Percentiles rank a stretch among this genome's conserved stretches.
These are phyloP conservation scores for Zygoascus bituminiphila DNA, from an alignment of 805 yeast species.

Conservation along the genomic window DNA sequence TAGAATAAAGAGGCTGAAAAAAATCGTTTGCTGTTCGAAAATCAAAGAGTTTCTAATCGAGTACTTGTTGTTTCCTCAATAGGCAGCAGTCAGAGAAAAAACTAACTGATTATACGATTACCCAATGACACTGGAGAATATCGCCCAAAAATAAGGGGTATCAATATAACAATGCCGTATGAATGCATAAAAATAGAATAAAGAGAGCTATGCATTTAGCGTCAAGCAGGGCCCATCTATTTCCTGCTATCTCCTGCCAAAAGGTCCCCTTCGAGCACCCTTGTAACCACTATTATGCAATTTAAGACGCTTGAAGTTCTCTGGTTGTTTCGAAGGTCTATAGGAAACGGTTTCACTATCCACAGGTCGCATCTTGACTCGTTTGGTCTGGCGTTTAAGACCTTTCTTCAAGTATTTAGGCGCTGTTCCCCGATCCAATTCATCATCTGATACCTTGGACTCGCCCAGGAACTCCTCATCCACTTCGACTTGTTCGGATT, in stretches of 20 bases:
- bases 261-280: slow-evolving; percentile 5
- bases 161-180: background rate
- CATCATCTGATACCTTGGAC: slow-evolving; percentile 18
- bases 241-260: slow-evolving; percentile 6
- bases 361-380: slow-evolving; percentile 19
- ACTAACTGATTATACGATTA: too few relatives aligned
- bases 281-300: slow-evolving; percentile 17
- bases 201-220: background rate
- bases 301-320: slow-evolving; percentile 19
- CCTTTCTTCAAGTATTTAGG: slow-evolving; percentile 30
- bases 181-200: background rate
- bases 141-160: too few relatives aligned
- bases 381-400: slow-evolving; percentile 29
- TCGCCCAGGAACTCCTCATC: slow-evolving; percentile 14
- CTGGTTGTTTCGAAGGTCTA: slow-evolving; percentile 12
- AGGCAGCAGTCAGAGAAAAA: too few relatives aligned
- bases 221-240: background rate
- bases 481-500: slow-evolving; percentile 6
- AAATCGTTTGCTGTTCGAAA: too few relatives aligned
- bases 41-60: too few relatives aligned
- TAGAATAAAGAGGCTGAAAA: too few relatives aligned
- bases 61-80: too few relatives aligned
- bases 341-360: slow-evolving; percentile 8
- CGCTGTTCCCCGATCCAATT: slow-evolving; percentile 6
- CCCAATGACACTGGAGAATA: too few relatives aligned